phyloP scores from a whole-genome alignment of 2,329 filamentous ascomycete genomes.

The Colletotrichum simmondsii region DNA sequence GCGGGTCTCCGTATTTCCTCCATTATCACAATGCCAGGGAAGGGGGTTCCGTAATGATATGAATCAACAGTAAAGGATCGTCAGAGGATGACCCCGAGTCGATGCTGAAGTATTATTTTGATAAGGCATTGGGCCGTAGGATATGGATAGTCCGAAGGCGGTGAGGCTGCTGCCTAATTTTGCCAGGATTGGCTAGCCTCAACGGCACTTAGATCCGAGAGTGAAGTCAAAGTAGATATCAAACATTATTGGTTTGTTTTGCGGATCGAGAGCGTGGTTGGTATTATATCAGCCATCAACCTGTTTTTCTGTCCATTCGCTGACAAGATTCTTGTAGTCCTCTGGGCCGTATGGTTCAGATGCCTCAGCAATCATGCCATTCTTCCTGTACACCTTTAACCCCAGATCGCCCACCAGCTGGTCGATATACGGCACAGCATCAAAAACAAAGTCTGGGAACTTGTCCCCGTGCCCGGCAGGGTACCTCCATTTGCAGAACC shows the following conservation, averaged over 20 bases:
- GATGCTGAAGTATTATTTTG: neutral
- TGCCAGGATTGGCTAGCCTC: neutral
- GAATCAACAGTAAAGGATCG: too few species aligned
- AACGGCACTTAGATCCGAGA: neutral
- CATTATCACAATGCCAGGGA: neutral
- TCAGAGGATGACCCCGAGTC: neutral
- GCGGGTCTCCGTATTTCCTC: neutral
- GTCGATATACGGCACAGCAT: constrained; percentile 79
- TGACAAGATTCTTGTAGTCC: constrained; percentile 65
- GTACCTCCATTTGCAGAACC: constrained; percentile 78
- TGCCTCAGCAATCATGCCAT: constrained; percentile 61
- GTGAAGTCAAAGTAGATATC: neutral
- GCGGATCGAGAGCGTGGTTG: neutral
- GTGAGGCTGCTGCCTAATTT: constrained; percentile 16
- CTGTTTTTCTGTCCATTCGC: constrained; percentile 56
- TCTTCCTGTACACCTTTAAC: constrained; percentile 66
- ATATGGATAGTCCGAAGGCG: neutral
- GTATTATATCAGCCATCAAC: neutral
- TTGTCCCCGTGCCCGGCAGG: constrained; percentile 71
- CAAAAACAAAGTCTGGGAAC: constrained; percentile 79
- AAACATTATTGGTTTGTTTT: too few species aligned
- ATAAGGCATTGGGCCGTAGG: too few species aligned
- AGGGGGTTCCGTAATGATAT: neutral
- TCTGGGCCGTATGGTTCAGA: constrained; percentile 67
- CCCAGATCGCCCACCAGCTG: constrained; percentile 74